These are phyloP conservation scores for Linaria vulgaris DNA, from an alignment of 257 asterid genomes.

Conservation along the genomic window DNA sequence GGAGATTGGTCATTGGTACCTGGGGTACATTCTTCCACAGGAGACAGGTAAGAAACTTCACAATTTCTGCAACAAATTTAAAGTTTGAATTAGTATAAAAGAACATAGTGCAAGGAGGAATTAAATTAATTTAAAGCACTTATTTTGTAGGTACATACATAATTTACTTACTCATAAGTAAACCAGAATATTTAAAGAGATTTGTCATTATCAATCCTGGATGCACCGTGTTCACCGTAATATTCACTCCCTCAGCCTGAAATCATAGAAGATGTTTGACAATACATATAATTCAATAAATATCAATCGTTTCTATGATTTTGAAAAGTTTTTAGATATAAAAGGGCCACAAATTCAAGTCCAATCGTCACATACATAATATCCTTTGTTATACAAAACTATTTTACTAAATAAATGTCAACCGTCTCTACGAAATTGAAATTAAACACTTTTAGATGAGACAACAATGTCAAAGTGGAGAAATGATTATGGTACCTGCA, in stretches of 20 bases:
- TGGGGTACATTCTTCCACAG: slow-evolving; percentile 87
- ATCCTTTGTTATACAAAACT: too few relatives aligned
- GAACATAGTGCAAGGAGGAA: background rate
- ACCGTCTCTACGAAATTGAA: too few relatives aligned
- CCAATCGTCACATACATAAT: too few relatives aligned
- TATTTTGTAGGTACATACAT: too few relatives aligned
- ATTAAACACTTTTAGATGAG: too few relatives aligned
- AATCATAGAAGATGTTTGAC: slow-evolving; percentile 10
- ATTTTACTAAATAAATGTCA: too few relatives aligned
- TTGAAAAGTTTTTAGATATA: too few relatives aligned
- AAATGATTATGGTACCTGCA: slow-evolving; percentile 45
- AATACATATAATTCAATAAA: too few relatives aligned
- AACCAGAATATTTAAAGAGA: slow-evolving; percentile 61
- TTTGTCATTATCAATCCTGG: slow-evolving; percentile 90
- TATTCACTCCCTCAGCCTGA: slow-evolving; percentile 83
- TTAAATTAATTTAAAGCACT: background rate
- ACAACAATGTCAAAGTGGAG: too few relatives aligned
- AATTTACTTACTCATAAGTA: slow-evolving; percentile 45
- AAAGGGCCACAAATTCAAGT: too few relatives aligned
- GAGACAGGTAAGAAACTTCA: slow-evolving; percentile 44
- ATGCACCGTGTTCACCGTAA: slow-evolving; percentile 80
- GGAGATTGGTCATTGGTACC: slow-evolving; percentile 61
- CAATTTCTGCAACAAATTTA: slow-evolving; percentile 41
- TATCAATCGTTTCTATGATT: too few relatives aligned
- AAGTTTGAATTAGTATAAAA: slow-evolving; percentile 8